phyloP scores from a whole-genome alignment of 352 stramenopile genomes.

The Globisporangium ultimum region DNA sequence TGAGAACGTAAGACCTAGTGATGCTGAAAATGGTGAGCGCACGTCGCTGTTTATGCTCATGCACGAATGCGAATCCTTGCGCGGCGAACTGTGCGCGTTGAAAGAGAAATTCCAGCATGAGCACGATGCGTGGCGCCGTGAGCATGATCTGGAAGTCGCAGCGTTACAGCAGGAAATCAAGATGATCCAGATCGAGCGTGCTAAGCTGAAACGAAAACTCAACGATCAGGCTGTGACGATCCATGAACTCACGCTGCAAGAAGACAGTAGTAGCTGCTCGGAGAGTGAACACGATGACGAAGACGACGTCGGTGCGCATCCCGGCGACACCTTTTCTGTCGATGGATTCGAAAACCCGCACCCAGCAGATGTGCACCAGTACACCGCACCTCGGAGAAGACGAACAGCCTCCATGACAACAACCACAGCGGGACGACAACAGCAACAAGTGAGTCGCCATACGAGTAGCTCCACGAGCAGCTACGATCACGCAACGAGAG shows the following conservation, averaged over 20 bases:
- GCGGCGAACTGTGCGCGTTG: slow-evolving; percentile 21
- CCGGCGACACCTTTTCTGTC: neutral
- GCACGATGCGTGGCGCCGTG: slow-evolving; percentile 21
- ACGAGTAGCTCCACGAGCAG: too few relatives aligned
- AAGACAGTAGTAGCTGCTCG: slow-evolving; percentile 25
- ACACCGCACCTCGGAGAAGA: too few relatives aligned
- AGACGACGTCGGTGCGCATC: slow-evolving; percentile 8
- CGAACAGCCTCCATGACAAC: too few relatives aligned
- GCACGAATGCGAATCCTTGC: slow-evolving; percentile 27
- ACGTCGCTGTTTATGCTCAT: slow-evolving; percentile 18
- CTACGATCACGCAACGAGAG: too few relatives aligned
- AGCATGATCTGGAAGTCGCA: slow-evolving; percentile 28
- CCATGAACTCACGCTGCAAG: slow-evolving; percentile 75
- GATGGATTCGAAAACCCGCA: too few relatives aligned
- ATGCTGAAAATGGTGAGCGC: neutral
- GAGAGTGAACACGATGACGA: slow-evolving; percentile 28
- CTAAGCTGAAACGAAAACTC: slow-evolving; percentile 38
- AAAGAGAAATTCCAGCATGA: slow-evolving; percentile 21
- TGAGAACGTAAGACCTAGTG: neutral
- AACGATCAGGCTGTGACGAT: slow-evolving; percentile 71
- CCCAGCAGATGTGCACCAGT: too few relatives aligned
- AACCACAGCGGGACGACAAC: too few relatives aligned
- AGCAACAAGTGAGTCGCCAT: too few relatives aligned
- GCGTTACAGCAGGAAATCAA: slow-evolving; percentile 44
- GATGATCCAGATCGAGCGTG: slow-evolving; percentile 33